Percentiles rank a stretch among this genome's conserved stretches.
These are phyloP conservation scores for Takashimella tepidaria DNA, from an alignment of 1,284 basidiomycete species.

Conservation along the genomic window DNA sequence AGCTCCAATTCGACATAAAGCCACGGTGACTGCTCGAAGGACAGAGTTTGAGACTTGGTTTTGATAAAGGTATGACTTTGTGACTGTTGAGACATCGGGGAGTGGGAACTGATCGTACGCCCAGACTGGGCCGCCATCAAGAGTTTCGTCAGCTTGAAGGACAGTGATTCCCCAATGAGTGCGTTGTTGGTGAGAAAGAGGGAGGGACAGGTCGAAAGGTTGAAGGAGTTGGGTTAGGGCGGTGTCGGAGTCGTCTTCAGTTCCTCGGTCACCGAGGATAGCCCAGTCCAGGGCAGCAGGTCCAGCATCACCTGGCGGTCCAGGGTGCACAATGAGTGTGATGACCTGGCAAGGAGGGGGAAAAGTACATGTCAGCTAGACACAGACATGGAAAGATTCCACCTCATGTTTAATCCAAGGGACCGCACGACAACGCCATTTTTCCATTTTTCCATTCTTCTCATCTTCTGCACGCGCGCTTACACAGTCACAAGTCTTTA, in stretches of 20 bases:
- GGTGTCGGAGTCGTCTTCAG: conserved; percentile 30
- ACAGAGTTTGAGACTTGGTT: conserved; percentile 46
- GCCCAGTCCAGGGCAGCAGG: conserved; percentile 51
- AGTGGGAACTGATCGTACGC: conserved; percentile 51
- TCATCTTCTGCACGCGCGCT: neutral
- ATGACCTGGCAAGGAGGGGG: too few relatives aligned
- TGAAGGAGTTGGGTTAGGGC: conserved; percentile 35
- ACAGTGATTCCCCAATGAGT: conserved; percentile 50
- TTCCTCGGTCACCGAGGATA: conserved; percentile 48
- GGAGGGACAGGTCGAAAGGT: conserved; percentile 16
- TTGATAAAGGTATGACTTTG: conserved; percentile 50
- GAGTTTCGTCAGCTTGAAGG: conserved; percentile 48
- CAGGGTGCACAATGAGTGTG: conserved; percentile 51
- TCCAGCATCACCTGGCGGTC: conserved; percentile 51
- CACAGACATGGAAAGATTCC: neutral
- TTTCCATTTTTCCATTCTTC: neutral
- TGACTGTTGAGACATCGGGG: conserved; percentile 31
- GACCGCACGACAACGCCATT: too few relatives aligned
- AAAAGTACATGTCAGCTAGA: too few relatives aligned
- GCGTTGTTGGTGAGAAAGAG: conserved; percentile 21
- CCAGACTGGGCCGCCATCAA: conserved; percentile 51
- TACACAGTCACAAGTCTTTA: neutral
- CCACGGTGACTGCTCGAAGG: conserved; percentile 42
- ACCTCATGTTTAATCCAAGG: neutral
- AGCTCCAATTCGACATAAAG: conserved; percentile 41